Evolutionary conservation across 176 grass and related monocot species (phyloP).

Genomic region (Musa beccarii): DNA sequence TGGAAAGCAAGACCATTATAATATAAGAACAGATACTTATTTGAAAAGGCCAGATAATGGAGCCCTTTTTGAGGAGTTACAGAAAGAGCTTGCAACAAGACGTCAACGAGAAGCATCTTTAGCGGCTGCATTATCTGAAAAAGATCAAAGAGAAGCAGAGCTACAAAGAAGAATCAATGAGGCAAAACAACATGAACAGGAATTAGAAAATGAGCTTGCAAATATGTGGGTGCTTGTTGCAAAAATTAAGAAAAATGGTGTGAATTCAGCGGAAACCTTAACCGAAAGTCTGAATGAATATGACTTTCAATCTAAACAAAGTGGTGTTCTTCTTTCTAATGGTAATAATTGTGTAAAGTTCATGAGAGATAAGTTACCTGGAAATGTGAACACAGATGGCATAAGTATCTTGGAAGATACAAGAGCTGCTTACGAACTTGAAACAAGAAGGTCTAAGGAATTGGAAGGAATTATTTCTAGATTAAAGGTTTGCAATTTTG

Average conservation of each 20-base stretch:
- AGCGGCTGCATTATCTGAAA: constrained; percentile 61
- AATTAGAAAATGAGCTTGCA: constrained; percentile 77
- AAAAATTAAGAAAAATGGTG: constrained; percentile 62
- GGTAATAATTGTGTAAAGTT: constrained; percentile 13
- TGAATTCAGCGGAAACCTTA: constrained; percentile 35
- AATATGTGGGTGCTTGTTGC: constrained; percentile 83
- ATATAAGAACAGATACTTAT: constrained; percentile 27
- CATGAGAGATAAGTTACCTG: constrained; percentile 33
- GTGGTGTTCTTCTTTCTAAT: constrained; percentile 44
- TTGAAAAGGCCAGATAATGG: constrained; percentile 41
- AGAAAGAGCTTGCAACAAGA: constrained; percentile 76
- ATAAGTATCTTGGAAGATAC: constrained; percentile 54
- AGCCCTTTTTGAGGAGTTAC: constrained; percentile 64
- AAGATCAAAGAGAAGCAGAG: constrained; percentile 57
- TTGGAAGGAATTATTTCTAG: constrained; percentile 65
- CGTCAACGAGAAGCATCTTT: constrained; percentile 78
- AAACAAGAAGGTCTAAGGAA: constrained; percentile 61
- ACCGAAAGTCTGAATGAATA: constrained; percentile 25
- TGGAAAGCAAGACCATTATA: constrained; percentile 18
- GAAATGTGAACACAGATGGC: constrained; percentile 37
- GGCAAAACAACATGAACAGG: constrained; percentile 55
- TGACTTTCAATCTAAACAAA: constrained; percentile 45
- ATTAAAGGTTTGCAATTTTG: constrained; percentile 49
- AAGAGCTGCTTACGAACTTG: constrained; percentile 50
- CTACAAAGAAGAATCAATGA: constrained; percentile 69